These are phyloP conservation scores for Firmiana major DNA, from an alignment of 345 rosid genomes.

Conservation along the genomic window DNA sequence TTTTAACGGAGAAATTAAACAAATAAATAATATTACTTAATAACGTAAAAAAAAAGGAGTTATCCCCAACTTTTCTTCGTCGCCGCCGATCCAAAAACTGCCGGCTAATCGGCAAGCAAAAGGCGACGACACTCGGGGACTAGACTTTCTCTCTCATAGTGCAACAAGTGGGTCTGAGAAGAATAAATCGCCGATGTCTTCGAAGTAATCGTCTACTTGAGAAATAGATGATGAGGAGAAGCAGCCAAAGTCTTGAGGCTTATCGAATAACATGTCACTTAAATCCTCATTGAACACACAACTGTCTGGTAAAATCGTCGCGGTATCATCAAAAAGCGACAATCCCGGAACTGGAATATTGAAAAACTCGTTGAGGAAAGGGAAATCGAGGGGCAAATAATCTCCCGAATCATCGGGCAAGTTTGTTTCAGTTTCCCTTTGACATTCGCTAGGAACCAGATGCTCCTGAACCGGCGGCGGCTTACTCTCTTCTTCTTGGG, in stretches of 20 bases:
- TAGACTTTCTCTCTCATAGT: not conserved
- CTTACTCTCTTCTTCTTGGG: conserved; percentile 17
- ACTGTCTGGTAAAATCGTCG: conserved; percentile 24
- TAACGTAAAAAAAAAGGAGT: not conserved
- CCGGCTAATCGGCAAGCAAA: conserved; percentile 28
- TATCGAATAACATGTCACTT: conserved; percentile 36
- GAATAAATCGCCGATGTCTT: conserved; percentile 75
- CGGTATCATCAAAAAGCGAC: conserved; percentile 45
- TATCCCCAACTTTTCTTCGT: not conserved
- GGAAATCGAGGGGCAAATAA: conserved; percentile 39
- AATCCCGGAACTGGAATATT: conserved; percentile 41
- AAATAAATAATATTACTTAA: conserved; percentile 14
- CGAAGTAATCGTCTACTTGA: conserved; percentile 47
- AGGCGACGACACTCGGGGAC: not conserved
- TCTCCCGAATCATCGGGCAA: conserved; percentile 26
- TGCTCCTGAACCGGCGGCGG: conserved; percentile 19
- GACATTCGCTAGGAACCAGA: conserved; percentile 23
- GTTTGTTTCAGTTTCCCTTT: conserved; percentile 30
- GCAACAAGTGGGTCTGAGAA: conserved; percentile 35
- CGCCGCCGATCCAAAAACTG: conserved; percentile 53
- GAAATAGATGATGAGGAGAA: conserved; percentile 19
- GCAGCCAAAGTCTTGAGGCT: conserved; percentile 35
- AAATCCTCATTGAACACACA: conserved; percentile 30
- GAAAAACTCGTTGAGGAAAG: conserved; percentile 61
- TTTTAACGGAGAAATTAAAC: conserved; percentile 31